Conservation (phyloP, 352 stramenopile species). For the Pythium aphanidermatum region DNA sequence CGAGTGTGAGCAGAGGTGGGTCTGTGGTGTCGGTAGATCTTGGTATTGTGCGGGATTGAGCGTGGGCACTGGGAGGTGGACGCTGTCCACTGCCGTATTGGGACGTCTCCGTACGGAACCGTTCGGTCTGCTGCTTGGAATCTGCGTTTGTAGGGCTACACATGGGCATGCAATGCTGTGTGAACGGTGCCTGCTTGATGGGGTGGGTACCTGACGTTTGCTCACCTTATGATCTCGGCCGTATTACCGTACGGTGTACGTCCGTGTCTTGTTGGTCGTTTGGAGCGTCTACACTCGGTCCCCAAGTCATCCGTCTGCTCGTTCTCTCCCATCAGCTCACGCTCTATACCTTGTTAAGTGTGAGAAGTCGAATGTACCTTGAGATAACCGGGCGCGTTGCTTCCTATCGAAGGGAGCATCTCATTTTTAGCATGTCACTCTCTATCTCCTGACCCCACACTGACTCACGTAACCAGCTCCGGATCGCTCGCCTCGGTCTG, state of each 20-base stretch:
- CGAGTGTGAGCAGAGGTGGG: slow-evolving; percentile 29
- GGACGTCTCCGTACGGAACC: slow-evolving; percentile 36
- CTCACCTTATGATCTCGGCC: slow-evolving; percentile 7
- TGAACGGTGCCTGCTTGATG: no score
- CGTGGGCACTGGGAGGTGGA: no score
- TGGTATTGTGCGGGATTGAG: no score
- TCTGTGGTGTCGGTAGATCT: no score
- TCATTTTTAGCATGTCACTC: no score
- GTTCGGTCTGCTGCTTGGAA: not conserved
- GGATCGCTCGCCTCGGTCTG: not conserved
- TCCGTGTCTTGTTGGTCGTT: slow-evolving; percentile 35
- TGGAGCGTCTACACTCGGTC: slow-evolving; percentile 22
- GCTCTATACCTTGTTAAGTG: slow-evolving; percentile 44
- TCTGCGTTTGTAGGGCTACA: slow-evolving; percentile 3
- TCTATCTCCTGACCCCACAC: not conserved
- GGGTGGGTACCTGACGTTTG: no score
- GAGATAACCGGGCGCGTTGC: slow-evolving; percentile 6
- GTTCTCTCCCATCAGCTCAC: no score
- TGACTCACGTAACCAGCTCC: not conserved
- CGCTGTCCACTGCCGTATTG: slow-evolving; percentile 31
- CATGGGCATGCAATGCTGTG: slow-evolving; percentile 1
- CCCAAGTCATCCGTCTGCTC: not conserved
- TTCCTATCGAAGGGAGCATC: no score
- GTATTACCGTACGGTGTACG: slow-evolving; percentile 32
- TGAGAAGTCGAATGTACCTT: slow-evolving; percentile 34